Evolutionary conservation across 2,329 filamentous ascomycete species (phyloP), one percentile per base, ranked within the genome.

Genomic region (Orbilia ellipsospora): DNA sequence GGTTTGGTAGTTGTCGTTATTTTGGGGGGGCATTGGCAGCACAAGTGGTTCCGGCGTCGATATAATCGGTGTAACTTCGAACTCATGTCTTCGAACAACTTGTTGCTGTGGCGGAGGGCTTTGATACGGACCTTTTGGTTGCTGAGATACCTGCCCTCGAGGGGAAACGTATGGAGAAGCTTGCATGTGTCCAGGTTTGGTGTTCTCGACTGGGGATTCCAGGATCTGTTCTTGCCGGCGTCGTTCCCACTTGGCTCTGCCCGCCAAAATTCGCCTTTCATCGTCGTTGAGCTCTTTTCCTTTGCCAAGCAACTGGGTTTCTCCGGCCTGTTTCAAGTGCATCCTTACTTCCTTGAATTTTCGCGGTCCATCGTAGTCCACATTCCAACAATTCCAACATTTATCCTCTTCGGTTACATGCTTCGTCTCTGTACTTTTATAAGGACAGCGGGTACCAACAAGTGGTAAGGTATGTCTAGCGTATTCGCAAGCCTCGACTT

Each of bases 341-440:
- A 59, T 18, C 55, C 55, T 42, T 3, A 28, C 36, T 10, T 16
- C 18, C 42, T 61, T 48, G 15, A 50, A 61, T 15, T 51, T 62
- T 8, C 20, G 44, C 31, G 23, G 20, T 15, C 59, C 59, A 36
- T 62, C 59, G 6, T 20, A 10, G 23, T n/a, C 18, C 20, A 51
- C 28, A 31, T 62, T 51, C 59, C 44, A 62, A 52, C 66, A 70
- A 3, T 56, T 36, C 18, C 51, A 61, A 55, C 66, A 63, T 26
- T 50, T 62, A 28, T 31, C 44, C 1, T 28, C 16, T 13, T 69
- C 48, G 2, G 20, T 61, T 15, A 45, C 50, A 1, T 48, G 31
- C 20, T 16, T 40, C 4, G 8, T 48, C 16, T 28, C 15, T 13
- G 54, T 26, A 20, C 45, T 28, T 2, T 7, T 13, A 15, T 69